Conservation (phyloP, 345 rosid genomes). For the Eucalyptus leucophloia region DNA sequence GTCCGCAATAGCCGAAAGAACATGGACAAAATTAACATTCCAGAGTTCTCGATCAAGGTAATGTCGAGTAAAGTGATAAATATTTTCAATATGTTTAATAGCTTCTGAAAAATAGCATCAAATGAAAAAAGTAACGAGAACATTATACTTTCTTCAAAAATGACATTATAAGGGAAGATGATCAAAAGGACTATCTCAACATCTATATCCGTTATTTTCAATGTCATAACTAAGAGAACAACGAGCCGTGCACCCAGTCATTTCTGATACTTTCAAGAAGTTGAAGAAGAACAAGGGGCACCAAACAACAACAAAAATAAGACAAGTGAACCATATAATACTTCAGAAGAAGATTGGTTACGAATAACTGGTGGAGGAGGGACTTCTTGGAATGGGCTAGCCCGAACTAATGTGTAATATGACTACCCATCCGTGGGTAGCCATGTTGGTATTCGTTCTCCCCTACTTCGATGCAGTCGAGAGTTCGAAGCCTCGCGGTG, state of each 20-base stretch:
- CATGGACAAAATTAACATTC: too few species aligned
- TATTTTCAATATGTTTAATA: not conserved
- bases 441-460: too few species aligned
- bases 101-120: not conserved
- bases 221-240: not conserved
- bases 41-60: not conserved
- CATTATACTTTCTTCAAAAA: not conserved
- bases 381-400: not conserved
- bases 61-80: not conserved
- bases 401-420: not conserved
- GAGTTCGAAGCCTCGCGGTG: rapidly evolving
- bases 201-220: not conserved
- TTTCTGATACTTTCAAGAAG: not conserved
- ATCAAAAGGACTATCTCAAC: not conserved
- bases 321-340: not conserved
- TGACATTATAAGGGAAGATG: not conserved
- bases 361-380: not conserved
- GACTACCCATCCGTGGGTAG: too few species aligned
- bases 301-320: not conserved
- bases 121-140: not conserved
- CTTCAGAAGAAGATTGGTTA: not conserved
- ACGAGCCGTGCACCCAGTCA: not conserved
- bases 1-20: not conserved
- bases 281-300: not conserved
- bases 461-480: too few species aligned